These are phyloP conservation scores for Blastocystis sp. DNA, from an alignment of 352 stramenopile species.

Conservation along the genomic window DNA sequence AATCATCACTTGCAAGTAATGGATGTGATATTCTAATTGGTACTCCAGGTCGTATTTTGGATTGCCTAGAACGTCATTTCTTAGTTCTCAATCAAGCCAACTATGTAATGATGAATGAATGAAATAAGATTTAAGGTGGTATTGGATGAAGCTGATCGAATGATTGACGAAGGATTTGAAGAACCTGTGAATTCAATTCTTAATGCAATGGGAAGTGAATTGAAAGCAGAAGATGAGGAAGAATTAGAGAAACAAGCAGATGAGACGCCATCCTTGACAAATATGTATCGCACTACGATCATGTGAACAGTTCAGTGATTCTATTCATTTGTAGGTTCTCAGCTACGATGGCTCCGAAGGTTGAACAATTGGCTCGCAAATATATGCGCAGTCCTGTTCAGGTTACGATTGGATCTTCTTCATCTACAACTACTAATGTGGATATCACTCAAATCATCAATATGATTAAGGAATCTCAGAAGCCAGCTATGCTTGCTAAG, in stretches of 20 bases:
- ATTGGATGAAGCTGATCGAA: slow-evolving; percentile 94
- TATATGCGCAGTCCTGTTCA: slow-evolving; percentile 91
- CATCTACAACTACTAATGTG: slow-evolving; percentile 93
- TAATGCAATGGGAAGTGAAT: slow-evolving; percentile 87
- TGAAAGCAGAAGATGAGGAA: slow-evolving; percentile 91
- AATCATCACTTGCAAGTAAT: slow-evolving; percentile 41
- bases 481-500: slow-evolving; percentile 74
- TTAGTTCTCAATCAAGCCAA: slow-evolving; percentile 96
- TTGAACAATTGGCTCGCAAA: slow-evolving; percentile 89
- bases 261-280: slow-evolving; percentile 60
- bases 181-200: slow-evolving; percentile 88
- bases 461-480: slow-evolving; percentile 80
- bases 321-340: slow-evolving; percentile 93
- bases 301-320: background rate
- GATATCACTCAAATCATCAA: slow-evolving; percentile 88
- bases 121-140: slow-evolving; percentile 71
- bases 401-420: slow-evolving; percentile 88
- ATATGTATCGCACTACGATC: slow-evolving; percentile 47
- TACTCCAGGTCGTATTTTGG: slow-evolving; percentile 91
- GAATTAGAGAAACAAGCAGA: slow-evolving; percentile 85
- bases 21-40: slow-evolving; percentile 95
- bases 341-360: slow-evolving; percentile 91
- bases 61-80: slow-evolving; percentile 92
- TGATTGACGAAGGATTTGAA: slow-evolving; percentile 92
- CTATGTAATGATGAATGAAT: slow-evolving; percentile 70